These are phyloP conservation scores for Ustilago bromivora DNA, from an alignment of 1,284 basidiomycete species.

Conservation along the genomic window DNA sequence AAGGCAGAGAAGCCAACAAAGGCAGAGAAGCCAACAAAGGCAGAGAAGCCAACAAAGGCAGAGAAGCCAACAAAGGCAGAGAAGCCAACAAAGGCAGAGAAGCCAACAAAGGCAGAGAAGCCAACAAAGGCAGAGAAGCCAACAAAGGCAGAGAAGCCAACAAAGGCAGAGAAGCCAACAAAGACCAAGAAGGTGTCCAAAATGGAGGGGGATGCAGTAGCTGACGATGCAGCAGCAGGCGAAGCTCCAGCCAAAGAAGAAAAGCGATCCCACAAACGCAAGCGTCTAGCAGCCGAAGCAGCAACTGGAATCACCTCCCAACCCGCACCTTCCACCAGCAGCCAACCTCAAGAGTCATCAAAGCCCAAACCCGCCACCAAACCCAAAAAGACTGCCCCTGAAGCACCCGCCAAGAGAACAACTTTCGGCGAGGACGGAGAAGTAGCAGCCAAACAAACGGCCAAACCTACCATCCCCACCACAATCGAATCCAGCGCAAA, in stretches of 20 bases:
- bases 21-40: neutral
- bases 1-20: neutral
- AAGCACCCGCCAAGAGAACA: slow-evolving; percentile 36
- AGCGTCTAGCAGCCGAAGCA: slow-evolving; percentile 46
- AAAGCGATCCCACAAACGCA: slow-evolving; percentile 47
- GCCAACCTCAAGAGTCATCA: slow-evolving; percentile 21
- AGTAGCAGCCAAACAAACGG: slow-evolving; percentile 29
- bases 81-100: neutral
- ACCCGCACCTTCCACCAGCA: neutral
- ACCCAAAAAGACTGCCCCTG: slow-evolving; percentile 5
- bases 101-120: neutral
- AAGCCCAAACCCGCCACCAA: slow-evolving; percentile 22
- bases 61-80: neutral
- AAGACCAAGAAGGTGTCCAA: neutral
- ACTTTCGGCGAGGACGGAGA: slow-evolving; percentile 49
- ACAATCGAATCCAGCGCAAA: slow-evolving; percentile 16
- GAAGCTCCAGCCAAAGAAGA: slow-evolving; percentile 35
- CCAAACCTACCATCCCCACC: slow-evolving; percentile 9
- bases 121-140: neutral
- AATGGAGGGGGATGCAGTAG: neutral
- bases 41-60: neutral
- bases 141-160: slow-evolving; percentile 2
- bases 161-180: neutral
- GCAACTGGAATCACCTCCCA: slow-evolving; percentile 15
- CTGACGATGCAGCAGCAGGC: slow-evolving; percentile 8